These are phyloP conservation scores for Amaranthus palmeri DNA, from an alignment of 148 eudicot genomes.

Conservation along the genomic window DNA sequence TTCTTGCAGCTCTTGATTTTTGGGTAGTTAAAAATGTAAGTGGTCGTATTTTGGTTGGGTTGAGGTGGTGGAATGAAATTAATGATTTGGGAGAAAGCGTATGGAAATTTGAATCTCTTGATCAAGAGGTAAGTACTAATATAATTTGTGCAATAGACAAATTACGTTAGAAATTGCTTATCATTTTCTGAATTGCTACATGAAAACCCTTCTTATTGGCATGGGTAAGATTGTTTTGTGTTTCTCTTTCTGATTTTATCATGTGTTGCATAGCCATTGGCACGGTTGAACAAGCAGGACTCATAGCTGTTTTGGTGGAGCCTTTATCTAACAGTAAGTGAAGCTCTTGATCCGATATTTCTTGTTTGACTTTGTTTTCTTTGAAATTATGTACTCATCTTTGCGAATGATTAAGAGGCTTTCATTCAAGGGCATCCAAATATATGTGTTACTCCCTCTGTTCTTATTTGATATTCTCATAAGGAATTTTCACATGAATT, in stretches of 20 bases:
- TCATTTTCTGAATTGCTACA: not conserved
- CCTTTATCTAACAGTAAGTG: conserved; percentile 79
- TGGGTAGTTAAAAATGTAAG: conserved; percentile 99
- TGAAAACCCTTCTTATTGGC: not conserved
- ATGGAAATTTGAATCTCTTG: conserved; percentile 98
- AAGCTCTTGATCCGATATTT: not conserved
- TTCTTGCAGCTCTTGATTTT: conserved; percentile 88
- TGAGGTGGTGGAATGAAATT: conserved; percentile 99
- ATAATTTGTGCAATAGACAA: not conserved
- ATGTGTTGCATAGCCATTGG: conserved; percentile 59
- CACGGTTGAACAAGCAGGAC: conserved; percentile 97
- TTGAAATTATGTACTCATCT: not conserved
- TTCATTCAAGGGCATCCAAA: not conserved
- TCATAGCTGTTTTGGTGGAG: conserved; percentile 99
- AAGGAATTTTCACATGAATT: too few relatives aligned
- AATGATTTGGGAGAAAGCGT: conserved; percentile 84
- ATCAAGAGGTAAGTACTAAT: conserved; percentile 79
- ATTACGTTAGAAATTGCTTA: not conserved
- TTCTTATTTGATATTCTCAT: too few relatives aligned
- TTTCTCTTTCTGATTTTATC: conserved; percentile 9
- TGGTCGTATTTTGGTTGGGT: conserved; percentile 92
- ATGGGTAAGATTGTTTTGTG: not conserved
- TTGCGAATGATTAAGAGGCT: not conserved
- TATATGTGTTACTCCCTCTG: not conserved
- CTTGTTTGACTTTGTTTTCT: not conserved